A percentile compares a stretch with the other conserved stretches of the same genome.
phyloP scores from a whole-genome alignment of 169 alveolate genomes.

The Pseudocohnilembus persalinus region DNA sequence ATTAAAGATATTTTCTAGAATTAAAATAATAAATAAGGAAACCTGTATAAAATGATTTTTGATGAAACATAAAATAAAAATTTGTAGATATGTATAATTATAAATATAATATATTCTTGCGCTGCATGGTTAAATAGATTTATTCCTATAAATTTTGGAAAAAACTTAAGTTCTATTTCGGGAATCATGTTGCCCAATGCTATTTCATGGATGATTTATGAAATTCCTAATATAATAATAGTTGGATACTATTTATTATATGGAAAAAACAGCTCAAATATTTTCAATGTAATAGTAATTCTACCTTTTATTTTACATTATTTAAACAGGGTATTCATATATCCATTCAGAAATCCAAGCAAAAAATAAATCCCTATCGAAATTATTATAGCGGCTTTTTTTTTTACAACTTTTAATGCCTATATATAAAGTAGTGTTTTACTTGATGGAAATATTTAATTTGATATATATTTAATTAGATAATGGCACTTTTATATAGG shows the following conservation, averaged over 20 bases:
- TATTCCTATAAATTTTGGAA: constrained; percentile 19
- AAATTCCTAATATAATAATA: constrained; percentile 8
- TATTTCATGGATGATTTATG: constrained; percentile 12
- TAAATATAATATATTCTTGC: too few species aligned
- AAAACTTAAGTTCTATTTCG: background rate
- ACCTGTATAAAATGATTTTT: too few species aligned
- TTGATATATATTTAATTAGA: constrained; percentile 1
- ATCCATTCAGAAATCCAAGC: constrained; percentile 15
- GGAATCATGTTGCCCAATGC: background rate
- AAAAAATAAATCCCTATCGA: constrained; percentile 37
- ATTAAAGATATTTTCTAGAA: too few species aligned
- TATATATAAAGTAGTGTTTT: constrained; percentile 15
- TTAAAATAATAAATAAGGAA: too few species aligned
- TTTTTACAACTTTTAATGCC: constrained; percentile 28
- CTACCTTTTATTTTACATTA: constrained; percentile 25
- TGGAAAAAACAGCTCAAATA: background rate
- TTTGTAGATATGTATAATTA: too few species aligned
- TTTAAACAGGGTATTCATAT: constrained; percentile 23
- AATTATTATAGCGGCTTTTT: constrained; percentile 4
- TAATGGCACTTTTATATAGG: background rate
- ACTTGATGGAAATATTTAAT: background rate
- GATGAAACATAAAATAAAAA: too few species aligned
- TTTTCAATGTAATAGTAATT: constrained; percentile 7
- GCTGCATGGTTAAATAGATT: constrained; percentile 13
- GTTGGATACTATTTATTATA: background rate